Evolutionary conservation across 2,329 filamentous ascomycete genomes (phyloP).

Genomic region (Fusarium sp.): DNA sequence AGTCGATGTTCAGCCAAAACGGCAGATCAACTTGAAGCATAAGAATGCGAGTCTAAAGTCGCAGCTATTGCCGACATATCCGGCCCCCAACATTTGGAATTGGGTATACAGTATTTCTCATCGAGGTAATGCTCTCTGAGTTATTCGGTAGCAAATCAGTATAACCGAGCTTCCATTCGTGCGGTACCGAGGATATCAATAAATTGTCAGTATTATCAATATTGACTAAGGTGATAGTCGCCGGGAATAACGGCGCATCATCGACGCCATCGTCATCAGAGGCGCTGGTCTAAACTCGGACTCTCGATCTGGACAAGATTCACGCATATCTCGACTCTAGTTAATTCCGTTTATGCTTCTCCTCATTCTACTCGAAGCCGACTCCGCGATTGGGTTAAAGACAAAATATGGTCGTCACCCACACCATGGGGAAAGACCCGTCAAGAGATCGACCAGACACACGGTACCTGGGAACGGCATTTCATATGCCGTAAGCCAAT

Average conservation of each 20-base stretch:
- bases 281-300: conserved; percentile 6
- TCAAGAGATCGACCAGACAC: conserved; percentile 26
- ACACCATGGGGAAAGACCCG: conserved; percentile 15
- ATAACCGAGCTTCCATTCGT: conserved; percentile 35
- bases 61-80: conserved; percentile 15
- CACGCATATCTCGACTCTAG: background rate
- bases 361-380: conserved; percentile 25
- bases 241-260: conserved; percentile 36
- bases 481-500: conserved; percentile 23
- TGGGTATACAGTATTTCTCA: background rate
- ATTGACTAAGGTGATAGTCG: conserved; percentile 1
- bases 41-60: background rate
- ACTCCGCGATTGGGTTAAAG: conserved; percentile 24
- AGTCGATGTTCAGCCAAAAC: background rate
- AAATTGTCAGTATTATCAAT: conserved; percentile 1
- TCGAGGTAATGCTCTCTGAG: background rate
- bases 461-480: conserved; percentile 23
- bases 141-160: background rate
- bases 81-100: background rate
- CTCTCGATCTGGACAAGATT: conserved; percentile 10
- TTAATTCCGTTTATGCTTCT: conserved; percentile 32
- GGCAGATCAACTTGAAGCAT: background rate
- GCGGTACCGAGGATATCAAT: conserved; percentile 27
- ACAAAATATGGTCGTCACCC: conserved; percentile 8
- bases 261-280: conserved; percentile 23